Conservation (phyloP, 2,329 filamentous ascomycete genomes). For the Pestalotiopsis sp. region DNA sequence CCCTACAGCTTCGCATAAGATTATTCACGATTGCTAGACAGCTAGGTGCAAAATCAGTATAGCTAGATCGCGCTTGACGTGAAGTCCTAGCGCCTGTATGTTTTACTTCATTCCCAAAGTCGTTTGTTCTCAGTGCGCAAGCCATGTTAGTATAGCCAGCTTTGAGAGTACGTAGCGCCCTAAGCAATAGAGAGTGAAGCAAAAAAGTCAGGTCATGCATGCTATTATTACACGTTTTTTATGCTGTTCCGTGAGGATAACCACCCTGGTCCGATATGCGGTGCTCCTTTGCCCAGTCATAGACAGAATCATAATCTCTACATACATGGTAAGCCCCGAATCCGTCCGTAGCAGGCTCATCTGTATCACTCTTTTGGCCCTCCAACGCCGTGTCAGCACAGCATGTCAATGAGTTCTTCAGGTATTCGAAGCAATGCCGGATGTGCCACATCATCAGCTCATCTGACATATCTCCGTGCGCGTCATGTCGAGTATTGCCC, state of each 20-base stretch:
- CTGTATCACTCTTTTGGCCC: neutral
- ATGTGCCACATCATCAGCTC: neutral
- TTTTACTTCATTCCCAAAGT: neutral
- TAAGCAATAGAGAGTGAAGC: neutral
- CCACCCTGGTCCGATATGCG: neutral
- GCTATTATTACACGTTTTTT: neutral
- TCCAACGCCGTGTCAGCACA: neutral
- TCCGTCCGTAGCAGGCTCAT: neutral
- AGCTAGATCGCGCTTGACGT: neutral
- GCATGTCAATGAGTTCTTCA: neutral
- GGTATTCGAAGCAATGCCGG: neutral
- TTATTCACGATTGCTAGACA: neutral
- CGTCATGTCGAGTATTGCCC: neutral
- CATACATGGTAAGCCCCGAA: neutral
- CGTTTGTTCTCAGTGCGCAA: neutral
- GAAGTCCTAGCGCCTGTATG: neutral
- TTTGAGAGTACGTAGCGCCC: neutral
- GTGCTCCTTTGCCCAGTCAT: neutral
- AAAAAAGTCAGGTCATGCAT: neutral
- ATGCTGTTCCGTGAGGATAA: neutral
- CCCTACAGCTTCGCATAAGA: neutral
- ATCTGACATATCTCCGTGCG: neutral
- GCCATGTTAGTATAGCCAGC: neutral
- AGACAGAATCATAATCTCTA: neutral
- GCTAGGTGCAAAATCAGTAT: neutral